Conservation (phyloP, 1,139 yeast genomes). For the Saccharomyces hybrid region DNA sequence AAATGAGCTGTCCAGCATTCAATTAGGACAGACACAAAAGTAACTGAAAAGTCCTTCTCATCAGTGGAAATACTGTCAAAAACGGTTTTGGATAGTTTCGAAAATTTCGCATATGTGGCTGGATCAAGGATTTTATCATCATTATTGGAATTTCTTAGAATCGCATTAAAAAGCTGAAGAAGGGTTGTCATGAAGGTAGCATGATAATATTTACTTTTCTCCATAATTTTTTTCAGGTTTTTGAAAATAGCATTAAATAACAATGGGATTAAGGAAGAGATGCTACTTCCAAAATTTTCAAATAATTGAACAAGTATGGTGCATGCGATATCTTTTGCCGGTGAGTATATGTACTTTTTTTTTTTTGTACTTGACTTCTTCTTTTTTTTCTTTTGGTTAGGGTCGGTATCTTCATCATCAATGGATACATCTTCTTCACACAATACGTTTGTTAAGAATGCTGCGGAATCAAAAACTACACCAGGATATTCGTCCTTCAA, state of each 20-base stretch:
- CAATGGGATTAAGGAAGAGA: conserved; percentile 31
- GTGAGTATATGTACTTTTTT: conserved; percentile 17
- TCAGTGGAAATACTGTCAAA: conserved; percentile 19
- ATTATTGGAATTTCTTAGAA: conserved; percentile 16
- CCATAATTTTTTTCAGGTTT: conserved; percentile 29
- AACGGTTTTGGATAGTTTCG: conserved; percentile 20
- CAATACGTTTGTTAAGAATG: conserved; percentile 21
- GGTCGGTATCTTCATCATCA: conserved; percentile 5
- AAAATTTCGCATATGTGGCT: conserved; percentile 17
- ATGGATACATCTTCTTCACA: conserved; percentile 23
- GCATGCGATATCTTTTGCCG: conserved; percentile 24
- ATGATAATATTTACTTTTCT: conserved; percentile 24
- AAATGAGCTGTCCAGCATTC: conserved; percentile 21
- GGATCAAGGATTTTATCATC: conserved; percentile 12
- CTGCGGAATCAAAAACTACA: conserved; percentile 25
- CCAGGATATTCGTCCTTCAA: conserved; percentile 17
- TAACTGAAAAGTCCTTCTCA: conserved; percentile 21
- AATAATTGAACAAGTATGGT: conserved; percentile 23
- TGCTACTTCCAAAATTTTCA: conserved; percentile 30
- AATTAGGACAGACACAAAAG: conserved; percentile 20
- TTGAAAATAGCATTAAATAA: conserved; percentile 27
- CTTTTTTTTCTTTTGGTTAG: conserved; percentile 13
- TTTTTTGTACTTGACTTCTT: conserved; percentile 15
- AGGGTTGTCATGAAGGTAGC: conserved; percentile 24
- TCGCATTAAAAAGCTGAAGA: conserved; percentile 21